Conservation (phyloP, 768 basidiomycete species). For the Termitomyces eurrhizus region DNA sequence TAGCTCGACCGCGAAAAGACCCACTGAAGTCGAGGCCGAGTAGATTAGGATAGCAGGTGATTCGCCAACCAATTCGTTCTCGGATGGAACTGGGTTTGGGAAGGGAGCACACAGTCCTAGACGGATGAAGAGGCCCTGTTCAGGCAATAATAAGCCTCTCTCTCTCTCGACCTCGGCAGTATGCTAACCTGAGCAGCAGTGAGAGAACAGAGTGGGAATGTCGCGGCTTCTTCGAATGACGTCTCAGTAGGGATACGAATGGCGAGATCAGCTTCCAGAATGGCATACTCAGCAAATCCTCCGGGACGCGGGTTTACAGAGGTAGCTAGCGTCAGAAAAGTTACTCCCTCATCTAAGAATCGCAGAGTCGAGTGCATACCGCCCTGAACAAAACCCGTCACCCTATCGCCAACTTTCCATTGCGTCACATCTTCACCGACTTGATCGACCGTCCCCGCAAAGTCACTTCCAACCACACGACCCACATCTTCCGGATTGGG, state of each 20-base stretch:
- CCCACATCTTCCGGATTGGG: conserved; percentile 23
- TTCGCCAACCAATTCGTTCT: conserved; percentile 9
- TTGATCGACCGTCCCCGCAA: conserved; percentile 29
- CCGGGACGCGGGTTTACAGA: conserved; percentile 28
- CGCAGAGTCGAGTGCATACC: conserved; percentile 17
- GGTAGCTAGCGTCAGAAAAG: conserved; percentile 22
- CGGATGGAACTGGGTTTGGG: conserved; percentile 18
- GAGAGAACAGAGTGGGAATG: conserved; percentile 26
- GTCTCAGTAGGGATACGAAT: conserved; percentile 23
- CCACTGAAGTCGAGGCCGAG: conserved; percentile 31
- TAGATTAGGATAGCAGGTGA: conserved; percentile 27
- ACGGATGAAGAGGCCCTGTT: conserved; percentile 29
- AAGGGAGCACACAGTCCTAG: conserved; percentile 27
- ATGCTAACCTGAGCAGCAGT: conserved; percentile 29
- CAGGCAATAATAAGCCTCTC: not conserved
- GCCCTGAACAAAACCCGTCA: conserved; percentile 30
- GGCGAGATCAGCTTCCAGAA: conserved; percentile 28
- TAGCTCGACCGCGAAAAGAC: conserved; percentile 27
- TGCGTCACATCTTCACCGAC: conserved; percentile 24
- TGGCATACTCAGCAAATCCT: conserved; percentile 31
- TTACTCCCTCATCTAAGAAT: not conserved
- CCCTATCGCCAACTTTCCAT: conserved; percentile 29
- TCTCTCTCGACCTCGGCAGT: not conserved
- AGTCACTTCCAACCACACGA: conserved; percentile 31
- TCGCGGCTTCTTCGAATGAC: conserved; percentile 30